Evolutionary conservation across 108 stramenopile species (phyloP).

Genomic region (Licmophora abbreviata): DNA sequence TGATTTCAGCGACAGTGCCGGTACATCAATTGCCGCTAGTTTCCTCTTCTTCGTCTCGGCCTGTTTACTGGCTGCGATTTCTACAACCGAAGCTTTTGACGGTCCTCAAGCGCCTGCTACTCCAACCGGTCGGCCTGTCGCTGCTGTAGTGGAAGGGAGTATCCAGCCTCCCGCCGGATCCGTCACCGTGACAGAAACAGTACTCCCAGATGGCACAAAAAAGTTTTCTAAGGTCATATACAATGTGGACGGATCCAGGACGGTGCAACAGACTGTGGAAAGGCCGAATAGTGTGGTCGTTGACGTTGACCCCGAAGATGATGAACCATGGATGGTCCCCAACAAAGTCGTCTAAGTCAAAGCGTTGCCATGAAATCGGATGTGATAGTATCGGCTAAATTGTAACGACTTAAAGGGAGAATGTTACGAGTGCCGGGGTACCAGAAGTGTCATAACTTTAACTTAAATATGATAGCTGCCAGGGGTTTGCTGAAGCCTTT

Average conservation of each 20-base stretch:
- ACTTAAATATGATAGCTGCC: too few species aligned
- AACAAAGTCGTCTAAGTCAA: too few species aligned
- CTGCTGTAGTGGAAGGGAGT: background rate
- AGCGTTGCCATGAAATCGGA: too few species aligned
- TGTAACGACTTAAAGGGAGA: too few species aligned
- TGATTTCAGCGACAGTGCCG: background rate
- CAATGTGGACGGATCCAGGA: constrained; percentile 13
- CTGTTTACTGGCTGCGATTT: background rate
- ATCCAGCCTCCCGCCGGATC: constrained; percentile 7
- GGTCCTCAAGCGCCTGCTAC: background rate
- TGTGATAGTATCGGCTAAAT: too few species aligned
- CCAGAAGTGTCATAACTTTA: too few species aligned
- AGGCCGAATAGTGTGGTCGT: too few species aligned
- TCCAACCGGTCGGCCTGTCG: background rate
- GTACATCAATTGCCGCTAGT: background rate
- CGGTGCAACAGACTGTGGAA: constrained; percentile 15
- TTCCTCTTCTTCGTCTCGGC: background rate
- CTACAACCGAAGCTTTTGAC: background rate
- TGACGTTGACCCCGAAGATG: too few species aligned
- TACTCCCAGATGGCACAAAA: constrained; percentile 10
- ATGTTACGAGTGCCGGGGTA: too few species aligned
- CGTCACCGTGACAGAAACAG: constrained; percentile 13
- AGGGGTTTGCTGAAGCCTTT: too few species aligned
- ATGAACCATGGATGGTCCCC: too few species aligned
- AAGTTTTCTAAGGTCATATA: constrained; percentile 11